Evolutionary conservation across 129 eudicot species (phyloP).

Genomic region (Helianthus tuberosus): DNA sequence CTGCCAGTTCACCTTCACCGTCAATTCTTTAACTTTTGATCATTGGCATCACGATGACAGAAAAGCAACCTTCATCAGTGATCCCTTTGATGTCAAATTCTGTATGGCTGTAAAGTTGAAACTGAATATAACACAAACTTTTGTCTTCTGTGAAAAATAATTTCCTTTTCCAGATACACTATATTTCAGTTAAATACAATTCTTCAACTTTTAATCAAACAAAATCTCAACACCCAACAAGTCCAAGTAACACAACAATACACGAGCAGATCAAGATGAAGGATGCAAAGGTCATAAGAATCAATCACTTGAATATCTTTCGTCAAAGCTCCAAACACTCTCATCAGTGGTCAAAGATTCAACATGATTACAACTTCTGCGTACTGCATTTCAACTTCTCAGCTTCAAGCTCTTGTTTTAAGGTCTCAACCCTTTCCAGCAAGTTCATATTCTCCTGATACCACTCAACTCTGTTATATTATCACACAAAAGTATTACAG

Average conservation of each 20-base stretch:
- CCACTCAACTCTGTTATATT: not conserved
- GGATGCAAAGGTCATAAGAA: not conserved
- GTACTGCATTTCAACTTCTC: slow-evolving; percentile 75
- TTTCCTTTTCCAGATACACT: not conserved
- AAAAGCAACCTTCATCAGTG: too few species aligned
- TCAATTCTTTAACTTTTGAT: too few species aligned
- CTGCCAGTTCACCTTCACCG: too few species aligned
- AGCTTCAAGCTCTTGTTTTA: slow-evolving; percentile 85
- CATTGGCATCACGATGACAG: too few species aligned
- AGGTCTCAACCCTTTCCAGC: slow-evolving; percentile 71
- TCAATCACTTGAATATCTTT: not conserved
- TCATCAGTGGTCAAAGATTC: not conserved
- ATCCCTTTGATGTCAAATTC: not conserved
- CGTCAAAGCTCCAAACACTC: not conserved
- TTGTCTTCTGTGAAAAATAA: not conserved
- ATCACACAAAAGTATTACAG: not conserved
- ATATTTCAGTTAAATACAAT: not conserved
- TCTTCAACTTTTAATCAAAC: not conserved
- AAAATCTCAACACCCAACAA: not conserved
- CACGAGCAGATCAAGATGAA: slow-evolving; percentile 6
- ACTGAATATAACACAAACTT: not conserved
- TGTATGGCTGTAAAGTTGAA: not conserved
- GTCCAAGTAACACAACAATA: not conserved
- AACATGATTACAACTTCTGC: slow-evolving; percentile 36
- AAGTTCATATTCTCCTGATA: slow-evolving; percentile 77